Evolutionary conservation across 257 asterid species (phyloP), one percentile per base, ranked within the genome.

Genomic region (Primulina eburnea): DNA sequence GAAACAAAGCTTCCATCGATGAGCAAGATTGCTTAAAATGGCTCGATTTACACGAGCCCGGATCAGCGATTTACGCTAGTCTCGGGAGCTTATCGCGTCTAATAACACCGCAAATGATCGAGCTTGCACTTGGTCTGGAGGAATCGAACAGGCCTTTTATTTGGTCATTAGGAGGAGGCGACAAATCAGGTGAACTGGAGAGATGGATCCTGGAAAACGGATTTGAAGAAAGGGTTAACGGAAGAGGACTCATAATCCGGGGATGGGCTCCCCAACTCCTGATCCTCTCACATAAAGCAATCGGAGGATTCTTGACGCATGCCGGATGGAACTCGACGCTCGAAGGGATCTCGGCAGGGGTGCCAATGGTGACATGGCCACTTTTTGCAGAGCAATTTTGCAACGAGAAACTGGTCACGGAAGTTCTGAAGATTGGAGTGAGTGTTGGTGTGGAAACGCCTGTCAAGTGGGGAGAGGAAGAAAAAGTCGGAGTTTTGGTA

Each of bases 361-460:
- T 76, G 60, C 43, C 70, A 2, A 24, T 76, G 69, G 61, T 71
- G 17, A 77, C 83, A 11, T 80, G 81, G 83, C 87, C 87, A 0
- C 47, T 73, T 71, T 83, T 83, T 6, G 74, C 81, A 0, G 85
- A 83, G 34, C 87, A 83, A 26, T 80, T 82, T 43, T 74, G 35
- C 38, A 82, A 82, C 5, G 84, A 82, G 40, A 80, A 60, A 24
- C 50, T 77, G 8, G 56, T 47, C 2, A 20, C 14, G 56, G 56
- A 47, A 47, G 56, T 47, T 7, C 56, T 47, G 56, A 47, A 47
- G 56, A 47, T 47, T 16, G 56, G 56, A 0, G 56, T 47, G 56
- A 16, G 2, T 47, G 4, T 47, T 14, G 56, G 56, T 16, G 56
- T 47, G 56, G 56, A 47, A 16, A 47, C 56, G 56, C 56, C 56